Evolutionary conservation across 176 grass and related monocot genomes (phyloP).

Genomic region (Coix lacrymajobi): DNA sequence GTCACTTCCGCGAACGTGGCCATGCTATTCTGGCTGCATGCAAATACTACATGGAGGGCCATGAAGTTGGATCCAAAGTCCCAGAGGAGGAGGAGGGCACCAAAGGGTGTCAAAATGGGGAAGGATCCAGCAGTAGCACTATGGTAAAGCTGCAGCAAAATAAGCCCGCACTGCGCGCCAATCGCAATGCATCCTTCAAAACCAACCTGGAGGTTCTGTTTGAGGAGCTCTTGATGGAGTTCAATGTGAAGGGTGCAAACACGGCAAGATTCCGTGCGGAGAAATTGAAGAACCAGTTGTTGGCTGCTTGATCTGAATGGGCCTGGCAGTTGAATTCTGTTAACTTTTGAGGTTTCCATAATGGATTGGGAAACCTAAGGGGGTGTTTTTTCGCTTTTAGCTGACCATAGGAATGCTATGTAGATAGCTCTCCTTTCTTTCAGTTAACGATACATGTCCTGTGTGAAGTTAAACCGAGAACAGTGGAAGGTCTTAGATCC

Average conservation of each 20-base stretch:
- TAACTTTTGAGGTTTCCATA: constrained; percentile 5
- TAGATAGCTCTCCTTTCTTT: constrained; percentile 4
- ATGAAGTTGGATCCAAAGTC: constrained; percentile 57
- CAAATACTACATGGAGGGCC: constrained; percentile 71
- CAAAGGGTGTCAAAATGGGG: not conserved
- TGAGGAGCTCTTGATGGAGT: constrained; percentile 91
- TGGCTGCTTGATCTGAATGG: constrained; percentile 18
- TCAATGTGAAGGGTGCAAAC: constrained; percentile 85
- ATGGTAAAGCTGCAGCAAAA: not conserved
- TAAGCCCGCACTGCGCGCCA: not conserved
- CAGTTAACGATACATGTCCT: not conserved
- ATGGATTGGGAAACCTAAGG: constrained; percentile 24
- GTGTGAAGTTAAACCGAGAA: constrained; percentile 10
- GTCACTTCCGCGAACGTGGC: constrained; percentile 67
- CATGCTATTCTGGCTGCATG: constrained; percentile 56
- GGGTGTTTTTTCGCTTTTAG: constrained; percentile 28
- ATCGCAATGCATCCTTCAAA: constrained; percentile 28
- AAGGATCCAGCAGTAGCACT: constrained; percentile 31
- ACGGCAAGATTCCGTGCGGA: constrained; percentile 56
- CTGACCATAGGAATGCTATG: constrained; percentile 25
- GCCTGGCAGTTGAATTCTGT: not conserved
- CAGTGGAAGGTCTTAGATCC: not conserved
- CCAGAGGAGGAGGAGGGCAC: constrained; percentile 31
- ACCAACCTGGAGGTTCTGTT: constrained; percentile 40
- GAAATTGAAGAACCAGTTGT: constrained; percentile 41